These are phyloP conservation scores for Flaveria trinervia DNA, from an alignment of 129 eudicot species.

Conservation along the genomic window DNA sequence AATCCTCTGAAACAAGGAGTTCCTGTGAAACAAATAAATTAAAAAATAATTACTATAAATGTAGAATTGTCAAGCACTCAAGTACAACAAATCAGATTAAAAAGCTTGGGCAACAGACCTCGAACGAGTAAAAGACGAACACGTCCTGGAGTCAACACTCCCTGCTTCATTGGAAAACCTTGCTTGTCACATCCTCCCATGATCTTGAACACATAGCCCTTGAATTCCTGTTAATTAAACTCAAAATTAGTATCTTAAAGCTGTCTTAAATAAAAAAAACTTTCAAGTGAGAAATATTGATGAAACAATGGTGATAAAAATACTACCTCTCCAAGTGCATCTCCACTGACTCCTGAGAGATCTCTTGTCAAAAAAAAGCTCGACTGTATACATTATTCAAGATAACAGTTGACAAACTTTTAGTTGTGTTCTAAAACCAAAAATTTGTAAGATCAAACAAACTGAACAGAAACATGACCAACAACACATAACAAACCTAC, in stretches of 20 bases:
- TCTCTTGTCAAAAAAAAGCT: conserved; percentile 80
- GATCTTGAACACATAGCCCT: conserved; percentile 84
- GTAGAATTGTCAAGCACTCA: neutral
- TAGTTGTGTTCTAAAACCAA: neutral
- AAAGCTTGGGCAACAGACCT: conserved; percentile 34
- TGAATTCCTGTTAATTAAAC: conserved; percentile 49
- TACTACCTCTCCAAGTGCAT: conserved; percentile 79
- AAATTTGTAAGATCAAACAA: neutral
- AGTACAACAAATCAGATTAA: neutral
- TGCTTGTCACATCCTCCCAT: conserved; percentile 96
- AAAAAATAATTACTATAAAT: neutral
- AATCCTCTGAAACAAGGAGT: conserved; percentile 84
- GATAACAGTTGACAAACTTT: neutral
- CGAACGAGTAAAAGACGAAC: conserved; percentile 74
- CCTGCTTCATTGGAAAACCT: conserved; percentile 91
- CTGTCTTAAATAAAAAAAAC: neutral
- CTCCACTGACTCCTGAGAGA: conserved; percentile 90
- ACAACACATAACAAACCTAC: neutral
- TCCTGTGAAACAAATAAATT: conserved; percentile 31
- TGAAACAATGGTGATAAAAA: neutral
- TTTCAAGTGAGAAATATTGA: neutral
- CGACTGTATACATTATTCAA: conserved; percentile 48
- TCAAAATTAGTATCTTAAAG: neutral
- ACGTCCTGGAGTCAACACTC: conserved; percentile 87
- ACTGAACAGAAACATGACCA: neutral